Evolutionary conservation across 495 filamentous ascomycete genomes (phyloP), one percentile per base, ranked within the genome.

Genomic region (Hyaloscypha hepaticicola): DNA sequence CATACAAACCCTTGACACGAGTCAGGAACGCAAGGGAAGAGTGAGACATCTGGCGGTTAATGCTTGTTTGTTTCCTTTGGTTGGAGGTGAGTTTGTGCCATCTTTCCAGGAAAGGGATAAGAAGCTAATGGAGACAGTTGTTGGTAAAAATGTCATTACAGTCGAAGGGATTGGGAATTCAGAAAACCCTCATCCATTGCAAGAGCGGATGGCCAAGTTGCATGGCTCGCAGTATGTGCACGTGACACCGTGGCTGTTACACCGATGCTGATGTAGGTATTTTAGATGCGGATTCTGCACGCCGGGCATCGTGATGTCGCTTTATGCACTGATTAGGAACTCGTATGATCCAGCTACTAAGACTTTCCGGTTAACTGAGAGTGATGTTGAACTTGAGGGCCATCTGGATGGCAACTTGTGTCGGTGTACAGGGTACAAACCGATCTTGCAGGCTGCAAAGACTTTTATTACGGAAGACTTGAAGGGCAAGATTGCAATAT

Each of bases 391-490:
- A 56, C 60, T 74, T 8, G 74, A 77, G 31, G 76, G 76, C 3
- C 74, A 73, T 59, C 61, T 79, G 1, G 77, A 79, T 50, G 77
- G 77, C 5, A 79, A 79, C 63, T 61, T 79, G 16, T 79, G 77
- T 45, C 61, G 77, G 31, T 79, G 77, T 60, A 79, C 77, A 2
- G 77, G 77, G 0, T 79, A 79, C 55, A 78, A 77, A 55, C 76
- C 77, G 2, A 78, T 79, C 52, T 52, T 79, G 11, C 69, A 79
- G 28, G 77, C 74, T 2, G 77, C 75, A 5, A 83, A 83, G 69
- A 85, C 80, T 45, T 85, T 86, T 58, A 70, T 82, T 0, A 72
- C 66, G 16, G 77, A 81, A 56, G 79, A 82, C 60, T 57, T 82
- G 22, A 72, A 74, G 19, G 79, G 72, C 0, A 66, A 70, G 14